A percentile compares a stretch with the other conserved stretches of the same genome.
Conservation (phyloP, 768 basidiomycete genomes). For the Jaapia argillacea region DNA sequence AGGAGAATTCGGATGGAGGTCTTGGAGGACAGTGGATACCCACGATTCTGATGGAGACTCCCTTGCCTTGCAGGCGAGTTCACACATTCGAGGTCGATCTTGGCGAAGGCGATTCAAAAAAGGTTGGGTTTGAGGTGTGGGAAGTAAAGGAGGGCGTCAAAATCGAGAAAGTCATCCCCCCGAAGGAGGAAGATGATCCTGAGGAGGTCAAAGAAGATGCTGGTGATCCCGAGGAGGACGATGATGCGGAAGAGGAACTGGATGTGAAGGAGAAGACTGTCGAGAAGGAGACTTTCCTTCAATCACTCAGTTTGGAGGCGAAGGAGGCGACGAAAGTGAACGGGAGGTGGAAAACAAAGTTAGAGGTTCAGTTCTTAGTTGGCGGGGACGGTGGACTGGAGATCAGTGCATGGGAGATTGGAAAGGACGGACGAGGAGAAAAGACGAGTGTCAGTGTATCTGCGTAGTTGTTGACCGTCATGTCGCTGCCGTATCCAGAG, state of each 20-base stretch:
- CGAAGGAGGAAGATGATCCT: conserved; percentile 35
- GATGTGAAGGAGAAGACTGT: conserved; percentile 56
- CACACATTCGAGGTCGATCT: conserved; percentile 50
- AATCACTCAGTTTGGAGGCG: conserved; percentile 22
- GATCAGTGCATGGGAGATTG: conserved; percentile 28
- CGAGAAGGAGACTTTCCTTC: conserved; percentile 42
- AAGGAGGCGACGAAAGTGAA: conserved; percentile 29
- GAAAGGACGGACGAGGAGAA: conserved; percentile 22
- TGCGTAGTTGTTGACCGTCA: too few relatives aligned
- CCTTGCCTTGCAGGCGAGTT: conserved; percentile 55
- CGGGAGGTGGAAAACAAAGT: conserved; percentile 38
- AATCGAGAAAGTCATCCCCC: conserved; percentile 44
- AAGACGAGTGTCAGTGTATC: conserved; percentile 19
- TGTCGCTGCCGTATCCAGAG: too few relatives aligned
- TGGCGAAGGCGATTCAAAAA: conserved; percentile 27
- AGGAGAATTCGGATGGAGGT: conserved; percentile 26
- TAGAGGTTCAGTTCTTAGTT: conserved; percentile 35
- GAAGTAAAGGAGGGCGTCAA: conserved; percentile 63
- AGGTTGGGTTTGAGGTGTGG: conserved; percentile 66
- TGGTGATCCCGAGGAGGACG: conserved; percentile 42
- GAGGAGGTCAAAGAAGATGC: conserved; percentile 43
- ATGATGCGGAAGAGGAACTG: conserved; percentile 49
- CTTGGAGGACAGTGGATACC: conserved; percentile 60
- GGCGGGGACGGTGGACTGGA: conserved; percentile 23
- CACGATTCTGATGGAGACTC: conserved; percentile 60